A percentile compares a stretch with the other conserved stretches of the same genome.
Conservation (phyloP, 1,284 basidiomycete species). For the Singerocomus inundabilis region DNA sequence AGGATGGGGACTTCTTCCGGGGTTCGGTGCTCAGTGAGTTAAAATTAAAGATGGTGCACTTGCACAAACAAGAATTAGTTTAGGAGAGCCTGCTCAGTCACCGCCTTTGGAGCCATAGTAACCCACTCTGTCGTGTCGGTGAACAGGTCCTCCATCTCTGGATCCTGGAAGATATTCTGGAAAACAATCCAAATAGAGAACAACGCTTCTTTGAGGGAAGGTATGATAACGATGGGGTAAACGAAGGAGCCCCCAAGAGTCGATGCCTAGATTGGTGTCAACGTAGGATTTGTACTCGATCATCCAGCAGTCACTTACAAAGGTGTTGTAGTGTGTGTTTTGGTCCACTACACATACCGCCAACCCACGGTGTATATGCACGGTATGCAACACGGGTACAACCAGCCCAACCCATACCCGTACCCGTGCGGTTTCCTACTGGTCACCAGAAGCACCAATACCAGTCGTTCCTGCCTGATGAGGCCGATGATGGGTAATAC, state of each 20-base stretch:
- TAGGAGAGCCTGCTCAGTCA: too few relatives aligned
- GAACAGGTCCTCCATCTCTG: constrained; percentile 34
- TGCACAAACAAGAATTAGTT: too few relatives aligned
- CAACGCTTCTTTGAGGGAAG: not conserved
- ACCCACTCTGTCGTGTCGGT: constrained; percentile 34
- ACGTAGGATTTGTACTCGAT: constrained; percentile 5
- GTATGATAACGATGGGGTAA: constrained; percentile 21
- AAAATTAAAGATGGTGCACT: too few relatives aligned
- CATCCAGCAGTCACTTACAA: constrained; percentile 23
- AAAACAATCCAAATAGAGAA: constrained; percentile 13
- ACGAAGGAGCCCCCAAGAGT: constrained; percentile 13
- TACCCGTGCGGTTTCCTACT: too few relatives aligned
- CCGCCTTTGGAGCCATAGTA: constrained; percentile 39
- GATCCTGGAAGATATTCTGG: constrained; percentile 41
- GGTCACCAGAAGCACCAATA: too few relatives aligned
- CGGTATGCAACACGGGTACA: too few relatives aligned
- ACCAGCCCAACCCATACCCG: too few relatives aligned
- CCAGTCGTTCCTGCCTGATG: too few relatives aligned
- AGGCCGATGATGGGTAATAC: too few relatives aligned
- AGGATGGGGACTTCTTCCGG: constrained; percentile 19
- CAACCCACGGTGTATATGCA: too few relatives aligned
- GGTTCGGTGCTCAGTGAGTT: constrained; percentile 36
- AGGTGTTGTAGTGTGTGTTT: constrained; percentile 19
- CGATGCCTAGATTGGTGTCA: not conserved
- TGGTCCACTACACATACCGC: too few relatives aligned